Percentiles rank a stretch among this genome's conserved stretches.
phyloP scores from a whole-genome alignment of 345 rosid genomes.

The Carallia brachiata region DNA sequence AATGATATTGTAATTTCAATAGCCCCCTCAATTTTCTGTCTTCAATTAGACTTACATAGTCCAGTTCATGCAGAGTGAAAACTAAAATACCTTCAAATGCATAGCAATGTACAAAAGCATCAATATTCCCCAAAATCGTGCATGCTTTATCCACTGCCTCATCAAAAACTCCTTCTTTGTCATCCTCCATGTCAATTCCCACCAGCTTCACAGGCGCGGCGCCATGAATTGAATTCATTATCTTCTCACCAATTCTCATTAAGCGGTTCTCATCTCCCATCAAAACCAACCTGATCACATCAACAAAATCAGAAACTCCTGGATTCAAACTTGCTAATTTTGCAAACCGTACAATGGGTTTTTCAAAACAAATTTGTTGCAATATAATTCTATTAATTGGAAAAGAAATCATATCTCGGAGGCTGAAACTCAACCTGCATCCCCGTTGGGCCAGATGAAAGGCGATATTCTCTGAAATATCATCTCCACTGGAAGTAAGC shows the following conservation, averaged over 20 bases:
- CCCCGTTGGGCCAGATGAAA: slow-evolving; percentile 66
- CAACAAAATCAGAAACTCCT: neutral
- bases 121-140: slow-evolving; percentile 48
- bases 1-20: too few species aligned
- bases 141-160: slow-evolving; percentile 79
- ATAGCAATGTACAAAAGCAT: slow-evolving; percentile 76
- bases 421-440: slow-evolving; percentile 55
- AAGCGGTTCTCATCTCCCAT: slow-evolving; percentile 67
- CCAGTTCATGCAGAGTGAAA: neutral
- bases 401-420: neutral
- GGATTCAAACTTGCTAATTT: neutral
- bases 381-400: too few species aligned
- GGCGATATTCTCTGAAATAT: slow-evolving; percentile 65
- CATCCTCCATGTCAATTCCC: slow-evolving; percentile 76
- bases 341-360: neutral
- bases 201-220: slow-evolving; percentile 49
- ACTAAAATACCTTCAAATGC: slow-evolving; percentile 57
- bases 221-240: slow-evolving; percentile 33
- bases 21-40: too few species aligned
- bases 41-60: too few species aligned
- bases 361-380: neutral
- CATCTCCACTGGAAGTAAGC: slow-evolving; percentile 78
- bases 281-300: slow-evolving; percentile 60
- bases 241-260: slow-evolving; percentile 39
- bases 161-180: slow-evolving; percentile 49